Evolutionary conservation across 108 stramenopile species (phyloP).

Genomic region (Pseudonitzschia delicatissima): DNA sequence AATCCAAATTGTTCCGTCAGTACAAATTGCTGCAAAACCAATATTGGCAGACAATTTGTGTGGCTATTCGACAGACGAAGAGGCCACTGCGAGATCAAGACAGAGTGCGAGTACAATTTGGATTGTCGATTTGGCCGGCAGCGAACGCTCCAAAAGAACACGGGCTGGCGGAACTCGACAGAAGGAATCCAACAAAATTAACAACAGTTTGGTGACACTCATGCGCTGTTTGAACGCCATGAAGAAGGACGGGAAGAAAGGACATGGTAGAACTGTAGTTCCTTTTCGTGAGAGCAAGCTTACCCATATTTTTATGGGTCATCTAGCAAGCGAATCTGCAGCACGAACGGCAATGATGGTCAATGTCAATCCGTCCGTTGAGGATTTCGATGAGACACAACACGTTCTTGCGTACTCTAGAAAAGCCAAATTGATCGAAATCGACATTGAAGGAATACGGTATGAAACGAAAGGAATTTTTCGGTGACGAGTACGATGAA

Average conservation of each 20-base stretch:
- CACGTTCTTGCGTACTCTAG: slow-evolving; percentile 87
- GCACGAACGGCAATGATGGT: slow-evolving; percentile 88
- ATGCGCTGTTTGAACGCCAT: slow-evolving; percentile 93
- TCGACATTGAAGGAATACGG: slow-evolving; percentile 57
- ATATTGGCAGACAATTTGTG: slow-evolving; percentile 8
- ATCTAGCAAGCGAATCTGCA: slow-evolving; percentile 73
- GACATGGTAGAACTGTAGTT: slow-evolving; percentile 41
- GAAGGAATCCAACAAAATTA: slow-evolving; percentile 94
- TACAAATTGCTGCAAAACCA: slow-evolving; percentile 8
- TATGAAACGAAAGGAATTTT: slow-evolving; percentile 43
- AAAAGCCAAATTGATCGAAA: slow-evolving; percentile 67
- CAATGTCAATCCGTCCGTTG: slow-evolving; percentile 82
- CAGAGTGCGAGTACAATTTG: slow-evolving; percentile 52
- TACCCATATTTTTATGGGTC: slow-evolving; percentile 95
- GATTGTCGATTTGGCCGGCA: slow-evolving; percentile 98
- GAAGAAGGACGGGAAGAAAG: slow-evolving; percentile 56
- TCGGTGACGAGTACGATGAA: slow-evolving; percentile 33
- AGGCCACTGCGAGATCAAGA: slow-evolving; percentile 21
- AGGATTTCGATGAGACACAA: slow-evolving; percentile 93
- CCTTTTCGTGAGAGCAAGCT: slow-evolving; percentile 98
- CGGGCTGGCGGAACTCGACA: slow-evolving; percentile 68
- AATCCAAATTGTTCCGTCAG: slow-evolving; percentile 52
- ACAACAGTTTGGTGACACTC: slow-evolving; percentile 94
- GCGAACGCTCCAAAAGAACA: slow-evolving; percentile 90
- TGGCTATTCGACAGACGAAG: slow-evolving; percentile 68